Conservation (phyloP, 768 basidiomycete species). For the Tylopilus felleus region DNA sequence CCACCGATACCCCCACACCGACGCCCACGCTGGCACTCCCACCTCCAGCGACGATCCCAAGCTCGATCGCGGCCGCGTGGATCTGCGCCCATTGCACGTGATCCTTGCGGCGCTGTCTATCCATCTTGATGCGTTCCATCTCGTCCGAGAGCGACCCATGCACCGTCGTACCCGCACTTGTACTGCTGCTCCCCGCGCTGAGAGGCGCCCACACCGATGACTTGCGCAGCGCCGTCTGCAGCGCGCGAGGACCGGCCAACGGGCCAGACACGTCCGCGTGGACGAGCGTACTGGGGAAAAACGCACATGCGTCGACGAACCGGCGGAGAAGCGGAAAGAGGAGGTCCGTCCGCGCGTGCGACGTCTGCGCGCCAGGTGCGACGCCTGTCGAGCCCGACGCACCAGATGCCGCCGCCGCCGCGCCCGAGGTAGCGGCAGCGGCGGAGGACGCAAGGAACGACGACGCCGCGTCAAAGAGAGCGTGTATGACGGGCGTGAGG, state of each 20-base stretch:
- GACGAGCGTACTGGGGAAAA: constrained; percentile 44
- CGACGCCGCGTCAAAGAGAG: constrained; percentile 51
- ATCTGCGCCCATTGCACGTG: constrained; percentile 67
- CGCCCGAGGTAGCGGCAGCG: constrained; percentile 31
- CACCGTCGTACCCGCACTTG: neutral
- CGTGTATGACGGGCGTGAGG: constrained; percentile 47
- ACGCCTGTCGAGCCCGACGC: constrained; percentile 20
- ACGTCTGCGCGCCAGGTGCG: neutral
- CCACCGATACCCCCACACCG: neutral
- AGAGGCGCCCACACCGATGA: constrained; percentile 51
- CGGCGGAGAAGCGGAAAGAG: constrained; percentile 37
- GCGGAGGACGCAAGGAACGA: constrained; percentile 20
- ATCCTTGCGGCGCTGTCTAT: constrained; percentile 59
- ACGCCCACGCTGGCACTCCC: neutral
- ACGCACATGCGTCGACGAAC: constrained; percentile 49
- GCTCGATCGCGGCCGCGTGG: constrained; percentile 60
- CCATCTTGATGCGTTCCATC: constrained; percentile 59
- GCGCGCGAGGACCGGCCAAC: constrained; percentile 51
- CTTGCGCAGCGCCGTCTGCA: constrained; percentile 58
- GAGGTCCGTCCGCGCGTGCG: constrained; percentile 9
- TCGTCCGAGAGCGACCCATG: constrained; percentile 49
- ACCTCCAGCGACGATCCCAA: constrained; percentile 48
- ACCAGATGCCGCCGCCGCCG: constrained; percentile 27
- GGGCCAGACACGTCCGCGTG: constrained; percentile 58
- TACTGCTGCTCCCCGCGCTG: neutral